Percentiles rank a stretch among this genome's conserved stretches.
Evolutionary conservation across 805 yeast species (phyloP).

Genomic region (Yarrowia sp.): DNA sequence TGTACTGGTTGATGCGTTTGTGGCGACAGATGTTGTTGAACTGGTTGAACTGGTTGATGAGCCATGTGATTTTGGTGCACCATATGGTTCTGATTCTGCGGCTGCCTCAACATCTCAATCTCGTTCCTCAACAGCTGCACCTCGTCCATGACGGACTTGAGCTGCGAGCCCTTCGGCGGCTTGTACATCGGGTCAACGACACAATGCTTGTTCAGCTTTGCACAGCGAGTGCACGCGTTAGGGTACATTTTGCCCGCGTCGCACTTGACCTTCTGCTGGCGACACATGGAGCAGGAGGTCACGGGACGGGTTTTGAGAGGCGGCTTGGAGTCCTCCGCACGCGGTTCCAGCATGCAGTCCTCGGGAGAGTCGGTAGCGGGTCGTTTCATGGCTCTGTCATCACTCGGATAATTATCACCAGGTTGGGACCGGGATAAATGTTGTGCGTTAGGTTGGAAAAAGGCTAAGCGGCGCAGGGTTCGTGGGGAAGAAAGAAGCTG

Average conservation of each 20-base stretch:
- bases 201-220: conserved; percentile 72
- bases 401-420: background rate
- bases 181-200: conserved; percentile 88
- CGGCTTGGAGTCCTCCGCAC: background rate
- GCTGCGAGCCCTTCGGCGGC: conserved; percentile 89
- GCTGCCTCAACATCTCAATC: conserved; percentile 43
- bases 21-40: too few relatives aligned
- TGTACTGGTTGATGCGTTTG: too few relatives aligned
- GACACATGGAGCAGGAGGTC: conserved; percentile 88
- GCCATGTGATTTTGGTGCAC: too few relatives aligned
- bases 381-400: conserved; percentile 4
- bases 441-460: too few relatives aligned
- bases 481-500: background rate
- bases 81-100: too few relatives aligned
- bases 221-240: conserved; percentile 77
- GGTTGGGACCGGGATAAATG: too few relatives aligned
- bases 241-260: conserved; percentile 85
- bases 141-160: conserved; percentile 78
- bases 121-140: conserved; percentile 75
- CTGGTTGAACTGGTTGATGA: too few relatives aligned
- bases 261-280: conserved; percentile 92
- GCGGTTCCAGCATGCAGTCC: background rate
- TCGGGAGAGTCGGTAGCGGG: conserved; percentile 13
- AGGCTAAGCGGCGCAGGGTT: too few relatives aligned
- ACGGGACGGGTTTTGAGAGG: conserved; percentile 68